Base-by-base conservation (phyloP, 2,329 filamentous ascomycete species). In the Alternaria solani region DNA sequence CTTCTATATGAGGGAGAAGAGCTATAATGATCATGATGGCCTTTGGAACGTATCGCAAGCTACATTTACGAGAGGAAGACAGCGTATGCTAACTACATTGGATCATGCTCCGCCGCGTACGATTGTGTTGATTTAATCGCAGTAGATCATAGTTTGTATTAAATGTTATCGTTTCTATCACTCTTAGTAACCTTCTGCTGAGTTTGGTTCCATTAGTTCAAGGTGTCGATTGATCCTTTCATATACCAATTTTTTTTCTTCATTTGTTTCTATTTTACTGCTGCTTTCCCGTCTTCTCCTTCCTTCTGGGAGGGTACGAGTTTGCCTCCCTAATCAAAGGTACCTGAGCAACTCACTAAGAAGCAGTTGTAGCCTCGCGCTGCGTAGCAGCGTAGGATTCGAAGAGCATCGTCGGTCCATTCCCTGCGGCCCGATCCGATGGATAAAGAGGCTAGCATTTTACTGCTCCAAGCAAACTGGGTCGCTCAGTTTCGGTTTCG, bases 11-110 rank as follows among this genome's bases (percentile, higher is more conserved):
- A 7, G 3, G 2, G 28, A 3, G 9, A 5, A 4, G 28, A 3
- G 28, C 28, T 2, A 30, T 9, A 30, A 9, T 30, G 28, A 30
- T 9, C 3, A 9, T 30, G 5, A 30, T 34, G 12, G 5, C 4
- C 6, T 23, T 23, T 30, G 34, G 5, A 8, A 14, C 16, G 7
- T 20, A 16, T 2, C 7, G 9, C 6, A 41, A 9, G 6, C 6
- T 18, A 5, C 16, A n/a, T 2, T 18, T n/a, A 1, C 11, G 5
- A 4, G 2, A 34, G 9, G 6, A 20, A 0, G 3, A 4, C 2
- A 4, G 8, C n/a, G n/a, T 11, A 0, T 0, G 1, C 20, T 28
- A 4, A 44, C 14, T 28, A 14, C 25, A 12, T 26, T 16, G 16
- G 25, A 46, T 28, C 16, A 30, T 46, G 2, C 1, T 6, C 25